Base-by-base conservation (phyloP, 495 filamentous ascomycete genomes). In the Choiromyces venosus region DNA sequence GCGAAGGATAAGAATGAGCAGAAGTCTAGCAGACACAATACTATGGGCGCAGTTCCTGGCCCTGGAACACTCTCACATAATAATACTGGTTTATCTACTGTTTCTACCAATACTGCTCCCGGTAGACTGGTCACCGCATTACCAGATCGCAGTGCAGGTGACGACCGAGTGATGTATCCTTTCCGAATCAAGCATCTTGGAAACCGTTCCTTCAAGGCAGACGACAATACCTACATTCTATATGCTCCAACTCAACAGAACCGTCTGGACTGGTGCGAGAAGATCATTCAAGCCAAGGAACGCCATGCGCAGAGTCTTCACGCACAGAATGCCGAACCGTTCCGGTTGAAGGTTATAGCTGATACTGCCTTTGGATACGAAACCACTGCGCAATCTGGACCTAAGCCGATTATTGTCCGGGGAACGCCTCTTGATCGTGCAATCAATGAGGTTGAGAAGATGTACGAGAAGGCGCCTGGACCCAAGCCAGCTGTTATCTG, bases 121-220 rank as follows among this genome's bases (percentile, higher is more conserved):
- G 76, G 79, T 29, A 75, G 79, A 40, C 29, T 81, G 38, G 79
- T 79, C 35, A 78, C 79, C 1, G 66, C 71, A 14, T 38, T 80
- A 16, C 86, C 3, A 84, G 85, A 38, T 89, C 89, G 90, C 19
- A 84, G 67, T 64, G 80, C 84, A 6, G 89, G 87, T 70, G 91
- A 94, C 76, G 92, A 94, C 73, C 93, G 89, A 82, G 89, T 96
- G 52, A 86, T 98, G 74, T 98, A 92, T 81, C 95, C 96, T 5
- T 98, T 99, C 87, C 90, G 89, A 74, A 90, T 99, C 82, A 97
- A 97, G 82, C 96, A 99, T 83, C 87, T 99, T n/a, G 95, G 95
- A 10, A 90, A 93, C 70, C 87, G 88, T 7, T 72, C 76, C 37
- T 8, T 72, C 37, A 81, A 81, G 64, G 73, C 79, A 9, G 80